Evolutionary conservation across 2,329 filamentous ascomycete genomes (phyloP).

Genomic region (Xylariales sp.): DNA sequence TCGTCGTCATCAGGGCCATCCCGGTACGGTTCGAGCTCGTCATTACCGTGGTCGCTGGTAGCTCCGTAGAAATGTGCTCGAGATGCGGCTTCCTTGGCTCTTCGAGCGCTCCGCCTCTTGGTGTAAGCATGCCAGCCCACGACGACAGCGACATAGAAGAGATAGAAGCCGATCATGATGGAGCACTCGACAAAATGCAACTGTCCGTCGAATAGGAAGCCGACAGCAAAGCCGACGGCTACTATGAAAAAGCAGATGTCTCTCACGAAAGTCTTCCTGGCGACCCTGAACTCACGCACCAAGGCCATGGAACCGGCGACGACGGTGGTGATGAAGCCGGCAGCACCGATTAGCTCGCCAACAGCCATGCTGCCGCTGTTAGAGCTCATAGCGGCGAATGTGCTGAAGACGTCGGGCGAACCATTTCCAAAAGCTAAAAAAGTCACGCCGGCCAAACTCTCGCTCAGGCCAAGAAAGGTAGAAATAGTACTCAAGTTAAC

Average conservation of each 20-base stretch:
- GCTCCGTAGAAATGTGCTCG: slow-evolving; percentile 78
- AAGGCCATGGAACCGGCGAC: slow-evolving; percentile 97
- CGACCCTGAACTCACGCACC: slow-evolving; percentile 93
- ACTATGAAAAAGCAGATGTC: slow-evolving; percentile 94
- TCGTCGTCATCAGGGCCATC: slow-evolving; percentile 71
- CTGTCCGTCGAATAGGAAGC: slow-evolving; percentile 85
- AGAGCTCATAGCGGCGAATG: slow-evolving; percentile 96
- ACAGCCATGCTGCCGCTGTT: slow-evolving; percentile 97
- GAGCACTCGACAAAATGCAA: slow-evolving; percentile 90
- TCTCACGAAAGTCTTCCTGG: slow-evolving; percentile 87
- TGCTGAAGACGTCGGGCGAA: slow-evolving; percentile 97
- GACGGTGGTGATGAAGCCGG: slow-evolving; percentile 94
- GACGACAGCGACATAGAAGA: slow-evolving; percentile 89
- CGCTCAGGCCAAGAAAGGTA: slow-evolving; percentile 88
- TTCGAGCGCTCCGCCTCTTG: slow-evolving; percentile 68
- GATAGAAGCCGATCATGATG: slow-evolving; percentile 90
- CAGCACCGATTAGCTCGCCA: slow-evolving; percentile 93
- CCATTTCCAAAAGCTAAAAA: slow-evolving; percentile 98
- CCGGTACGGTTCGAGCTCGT: slow-evolving; percentile 73
- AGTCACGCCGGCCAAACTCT: slow-evolving; percentile 95
- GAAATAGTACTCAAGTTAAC: slow-evolving; percentile 96
- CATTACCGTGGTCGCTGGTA: slow-evolving; percentile 58
- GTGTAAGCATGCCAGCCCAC: slow-evolving; percentile 93
- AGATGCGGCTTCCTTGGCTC: slow-evolving; percentile 76
- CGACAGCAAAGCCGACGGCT: slow-evolving; percentile 86